These are phyloP conservation scores for Lactifluus hygrophoroides DNA, from an alignment of 768 basidiomycete genomes.

Conservation along the genomic window DNA sequence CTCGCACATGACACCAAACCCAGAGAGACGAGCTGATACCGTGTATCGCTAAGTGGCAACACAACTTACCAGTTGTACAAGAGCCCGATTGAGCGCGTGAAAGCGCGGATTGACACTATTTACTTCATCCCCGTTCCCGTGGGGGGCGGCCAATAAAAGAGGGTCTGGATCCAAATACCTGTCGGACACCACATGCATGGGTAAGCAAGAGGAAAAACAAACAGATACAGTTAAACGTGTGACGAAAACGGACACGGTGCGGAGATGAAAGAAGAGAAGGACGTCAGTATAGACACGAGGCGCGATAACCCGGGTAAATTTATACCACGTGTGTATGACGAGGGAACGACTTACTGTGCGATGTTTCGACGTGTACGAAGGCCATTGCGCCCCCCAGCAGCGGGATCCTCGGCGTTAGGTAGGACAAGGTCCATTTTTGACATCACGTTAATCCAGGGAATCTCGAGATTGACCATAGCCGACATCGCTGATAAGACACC, in stretches of 20 bases:
- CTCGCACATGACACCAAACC: not conserved
- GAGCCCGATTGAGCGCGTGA: slow-evolving; percentile 88
- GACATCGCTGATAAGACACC: slow-evolving; percentile 98
- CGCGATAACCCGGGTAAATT: slow-evolving; percentile 9
- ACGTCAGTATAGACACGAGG: slow-evolving; percentile 5
- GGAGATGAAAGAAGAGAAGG: slow-evolving; percentile 22
- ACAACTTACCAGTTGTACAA: slow-evolving; percentile 78
- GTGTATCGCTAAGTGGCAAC: not conserved
- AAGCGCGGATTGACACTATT: slow-evolving; percentile 66
- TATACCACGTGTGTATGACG: slow-evolving; percentile 16
- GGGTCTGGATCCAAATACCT: slow-evolving; percentile 96
- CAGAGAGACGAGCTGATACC: slow-evolving; percentile 1
- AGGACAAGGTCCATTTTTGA: slow-evolving; percentile 98
- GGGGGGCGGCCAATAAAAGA: slow-evolving; percentile 61
- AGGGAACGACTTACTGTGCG: slow-evolving; percentile 47
- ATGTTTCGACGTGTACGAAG: slow-evolving; percentile 69
- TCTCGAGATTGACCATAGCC: slow-evolving; percentile 96
- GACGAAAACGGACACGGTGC: slow-evolving; percentile 14
- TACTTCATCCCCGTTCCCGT: slow-evolving; percentile 44
- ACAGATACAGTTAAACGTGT: slow-evolving; percentile 16
- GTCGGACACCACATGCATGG: not conserved
- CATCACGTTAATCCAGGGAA: slow-evolving; percentile 97
- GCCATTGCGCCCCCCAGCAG: slow-evolving; percentile 56
- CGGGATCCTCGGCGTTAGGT: slow-evolving; percentile 48
- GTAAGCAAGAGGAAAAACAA: slow-evolving; percentile 8